Evolutionary conservation across 257 asterid genomes (phyloP).

Genomic region (Ocimum tenuiflorum): DNA sequence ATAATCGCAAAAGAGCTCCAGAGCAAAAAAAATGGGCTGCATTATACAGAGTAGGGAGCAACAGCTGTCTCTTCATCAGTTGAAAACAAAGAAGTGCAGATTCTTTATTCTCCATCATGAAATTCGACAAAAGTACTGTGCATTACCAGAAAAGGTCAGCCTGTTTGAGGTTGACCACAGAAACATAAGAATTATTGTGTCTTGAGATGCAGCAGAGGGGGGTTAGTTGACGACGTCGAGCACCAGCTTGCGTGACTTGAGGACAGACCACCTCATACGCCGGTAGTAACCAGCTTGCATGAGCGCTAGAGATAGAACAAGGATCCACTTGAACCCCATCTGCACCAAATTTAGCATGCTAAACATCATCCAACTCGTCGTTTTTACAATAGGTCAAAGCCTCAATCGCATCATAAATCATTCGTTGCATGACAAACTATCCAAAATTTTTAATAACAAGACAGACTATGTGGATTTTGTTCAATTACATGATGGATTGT

Average conservation of each 20-base stretch:
- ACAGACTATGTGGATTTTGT: too few species aligned
- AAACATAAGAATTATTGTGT: constrained; percentile 19
- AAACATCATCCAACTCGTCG: too few species aligned
- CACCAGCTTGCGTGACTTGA: constrained; percentile 69
- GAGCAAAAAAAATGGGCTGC: not conserved
- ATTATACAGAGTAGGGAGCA: not conserved
- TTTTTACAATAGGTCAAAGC: too few species aligned
- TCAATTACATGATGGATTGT: too few species aligned
- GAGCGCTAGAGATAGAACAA: constrained; percentile 66
- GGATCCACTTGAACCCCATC: constrained; percentile 89
- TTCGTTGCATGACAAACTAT: too few species aligned
- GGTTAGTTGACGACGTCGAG: constrained; percentile 65
- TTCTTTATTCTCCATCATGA: constrained; percentile 22
- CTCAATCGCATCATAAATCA: too few species aligned
- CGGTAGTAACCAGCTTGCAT: constrained; percentile 74
- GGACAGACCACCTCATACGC: constrained; percentile 71
- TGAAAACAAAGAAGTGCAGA: constrained; percentile 8
- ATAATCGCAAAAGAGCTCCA: constrained; percentile 10
- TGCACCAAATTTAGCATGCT: constrained; percentile 12
- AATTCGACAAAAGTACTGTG: constrained; percentile 4
- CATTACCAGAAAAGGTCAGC: constrained; percentile 21
- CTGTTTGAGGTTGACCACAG: not conserved
- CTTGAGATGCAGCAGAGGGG: not conserved
- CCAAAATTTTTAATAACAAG: too few species aligned
- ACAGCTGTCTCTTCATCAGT: not conserved